phyloP scores from a whole-genome alignment of 2,329 filamentous ascomycete genomes.

The Epichloe elymi region DNA sequence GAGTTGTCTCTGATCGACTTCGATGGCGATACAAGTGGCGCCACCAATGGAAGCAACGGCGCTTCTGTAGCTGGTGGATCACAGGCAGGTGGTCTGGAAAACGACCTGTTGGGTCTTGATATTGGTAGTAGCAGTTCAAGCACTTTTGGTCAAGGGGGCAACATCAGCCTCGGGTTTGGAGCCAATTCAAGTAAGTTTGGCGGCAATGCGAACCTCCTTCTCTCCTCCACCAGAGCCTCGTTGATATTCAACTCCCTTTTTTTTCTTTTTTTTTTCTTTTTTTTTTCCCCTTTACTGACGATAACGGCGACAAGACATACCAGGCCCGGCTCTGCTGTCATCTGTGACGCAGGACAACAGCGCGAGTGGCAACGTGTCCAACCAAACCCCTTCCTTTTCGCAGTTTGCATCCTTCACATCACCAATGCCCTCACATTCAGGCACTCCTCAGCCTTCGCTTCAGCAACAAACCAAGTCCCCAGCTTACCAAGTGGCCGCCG shows the following conservation, averaged over 20 bases:
- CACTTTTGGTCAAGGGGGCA: constrained; percentile 60
- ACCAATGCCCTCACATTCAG: constrained; percentile 36
- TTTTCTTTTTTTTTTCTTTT: neutral
- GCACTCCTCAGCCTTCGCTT: constrained; percentile 37
- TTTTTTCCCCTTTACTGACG: constrained; percentile 8
- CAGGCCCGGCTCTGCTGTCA: constrained; percentile 50
- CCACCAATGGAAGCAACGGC: constrained; percentile 35
- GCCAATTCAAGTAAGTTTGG: constrained; percentile 47
- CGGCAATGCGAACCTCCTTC: neutral
- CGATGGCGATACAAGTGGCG: constrained; percentile 46
- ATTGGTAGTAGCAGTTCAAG: constrained; percentile 48
- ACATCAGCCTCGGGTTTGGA: constrained; percentile 71
- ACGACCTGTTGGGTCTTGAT: constrained; percentile 81
- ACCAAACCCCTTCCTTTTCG: constrained; percentile 36
- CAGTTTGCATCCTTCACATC: constrained; percentile 43
- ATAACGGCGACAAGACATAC: constrained; percentile 41
- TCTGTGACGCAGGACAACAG: constrained; percentile 49
- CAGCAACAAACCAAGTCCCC: constrained; percentile 34
- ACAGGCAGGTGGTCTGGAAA: constrained; percentile 60
- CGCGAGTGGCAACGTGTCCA: constrained; percentile 31
- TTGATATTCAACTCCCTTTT: neutral
- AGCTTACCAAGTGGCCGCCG: constrained; percentile 26
- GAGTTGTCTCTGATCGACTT: constrained; percentile 94
- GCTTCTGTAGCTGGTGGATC: constrained; percentile 23
- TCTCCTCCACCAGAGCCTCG: no score